A percentile compares a stretch with the other conserved stretches of the same genome.
Conservation (phyloP, 1,284 basidiomycete species). For the Ceratobasidium sp. region DNA sequence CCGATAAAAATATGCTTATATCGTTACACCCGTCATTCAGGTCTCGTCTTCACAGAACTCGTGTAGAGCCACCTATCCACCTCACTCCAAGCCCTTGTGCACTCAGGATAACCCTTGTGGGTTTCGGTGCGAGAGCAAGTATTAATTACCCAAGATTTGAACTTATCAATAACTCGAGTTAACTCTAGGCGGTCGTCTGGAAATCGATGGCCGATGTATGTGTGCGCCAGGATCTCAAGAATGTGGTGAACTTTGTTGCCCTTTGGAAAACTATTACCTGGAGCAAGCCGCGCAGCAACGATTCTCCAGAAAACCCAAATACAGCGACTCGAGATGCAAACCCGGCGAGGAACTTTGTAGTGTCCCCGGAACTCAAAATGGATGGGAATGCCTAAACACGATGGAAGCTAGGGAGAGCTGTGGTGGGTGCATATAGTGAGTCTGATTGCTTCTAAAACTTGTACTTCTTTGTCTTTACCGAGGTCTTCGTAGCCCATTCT, state of each 20-base stretch:
- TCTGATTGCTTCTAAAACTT: background rate
- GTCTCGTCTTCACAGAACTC: background rate
- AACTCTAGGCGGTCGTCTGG: background rate
- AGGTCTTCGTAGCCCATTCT: slow-evolving; percentile 1
- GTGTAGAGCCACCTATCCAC: background rate
- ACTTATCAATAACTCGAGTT: too few species aligned
- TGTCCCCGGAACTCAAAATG: background rate
- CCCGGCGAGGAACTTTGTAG: slow-evolving; percentile 7
- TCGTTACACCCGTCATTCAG: background rate
- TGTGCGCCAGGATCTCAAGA: background rate
- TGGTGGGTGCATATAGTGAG: slow-evolving; percentile 32
- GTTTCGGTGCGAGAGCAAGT: background rate
- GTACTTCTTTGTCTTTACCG: background rate
- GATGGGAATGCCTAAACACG: slow-evolving; percentile 30
- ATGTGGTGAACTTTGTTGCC: slow-evolving; percentile 1
- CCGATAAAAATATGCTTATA: too few species aligned
- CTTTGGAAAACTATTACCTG: background rate
- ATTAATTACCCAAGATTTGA: background rate
- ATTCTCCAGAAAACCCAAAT: background rate
- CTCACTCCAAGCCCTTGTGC: background rate
- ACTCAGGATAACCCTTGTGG: slow-evolving; percentile 1
- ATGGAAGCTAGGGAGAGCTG: slow-evolving; percentile 18
- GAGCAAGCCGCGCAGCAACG: background rate
- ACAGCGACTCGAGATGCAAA: background rate
- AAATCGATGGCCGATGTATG: background rate